A percentile compares a stretch with the other conserved stretches of the same genome.
These are phyloP conservation scores for Umbelopsis ramanniana DNA, from an alignment of 192 early-diverging fungal species.

Conservation along the genomic window DNA sequence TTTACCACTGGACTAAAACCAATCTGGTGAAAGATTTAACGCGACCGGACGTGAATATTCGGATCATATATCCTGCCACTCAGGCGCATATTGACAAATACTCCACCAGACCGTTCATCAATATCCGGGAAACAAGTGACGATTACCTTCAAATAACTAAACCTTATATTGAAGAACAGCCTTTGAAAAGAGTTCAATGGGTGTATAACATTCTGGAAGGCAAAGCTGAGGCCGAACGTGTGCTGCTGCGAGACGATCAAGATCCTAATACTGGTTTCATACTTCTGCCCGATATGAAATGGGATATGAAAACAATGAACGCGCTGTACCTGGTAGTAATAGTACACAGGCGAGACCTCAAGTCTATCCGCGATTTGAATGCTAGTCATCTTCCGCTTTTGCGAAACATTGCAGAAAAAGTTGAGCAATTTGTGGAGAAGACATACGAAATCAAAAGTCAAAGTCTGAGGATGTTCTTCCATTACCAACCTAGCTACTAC, in stretches of 20 bases:
- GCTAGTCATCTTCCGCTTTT: conserved; percentile 63
- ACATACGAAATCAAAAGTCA: conserved; percentile 55
- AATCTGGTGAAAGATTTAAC: conserved; percentile 29
- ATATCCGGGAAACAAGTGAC: conserved; percentile 68
- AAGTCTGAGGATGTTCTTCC: conserved; percentile 71
- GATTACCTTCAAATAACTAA: conserved; percentile 56
- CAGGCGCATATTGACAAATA: conserved; percentile 76
- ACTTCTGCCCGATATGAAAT: conserved; percentile 82
- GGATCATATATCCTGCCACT: conserved; percentile 67
- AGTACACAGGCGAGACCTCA: conserved; percentile 55
- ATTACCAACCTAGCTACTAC: conserved; percentile 86
- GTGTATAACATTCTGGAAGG: conserved; percentile 78
- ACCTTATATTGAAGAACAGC: conserved; percentile 67
- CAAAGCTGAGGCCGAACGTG: conserved; percentile 63
- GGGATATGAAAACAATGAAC: conserved; percentile 66
- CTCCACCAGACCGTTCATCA: conserved; percentile 58
- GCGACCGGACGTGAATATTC: conserved; percentile 60
- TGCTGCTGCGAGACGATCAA: conserved; percentile 60
- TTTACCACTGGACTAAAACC: conserved; percentile 70
- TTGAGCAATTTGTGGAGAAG: conserved; percentile 46
- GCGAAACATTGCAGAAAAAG: conserved; percentile 61
- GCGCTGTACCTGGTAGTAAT: conserved; percentile 72
- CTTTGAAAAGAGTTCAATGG: conserved; percentile 69
- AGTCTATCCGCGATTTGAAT: conserved; percentile 67
- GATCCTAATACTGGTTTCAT: conserved; percentile 70